Evolutionary conservation across 163 green algal species (phyloP).

Genomic region (Chlamydomonas reinhardtii): DNA sequence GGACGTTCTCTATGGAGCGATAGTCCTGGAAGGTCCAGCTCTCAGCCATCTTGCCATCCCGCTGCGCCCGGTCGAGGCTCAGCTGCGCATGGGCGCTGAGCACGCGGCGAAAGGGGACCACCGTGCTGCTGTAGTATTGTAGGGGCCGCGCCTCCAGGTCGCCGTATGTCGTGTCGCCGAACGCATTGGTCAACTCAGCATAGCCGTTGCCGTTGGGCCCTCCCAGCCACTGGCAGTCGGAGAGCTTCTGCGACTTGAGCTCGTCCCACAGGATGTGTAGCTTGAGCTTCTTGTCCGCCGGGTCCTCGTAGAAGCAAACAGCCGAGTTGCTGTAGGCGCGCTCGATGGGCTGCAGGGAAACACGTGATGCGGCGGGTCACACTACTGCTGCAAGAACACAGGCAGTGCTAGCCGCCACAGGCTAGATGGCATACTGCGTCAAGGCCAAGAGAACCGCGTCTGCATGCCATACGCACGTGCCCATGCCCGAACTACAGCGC

Average conservation of each 20-base stretch:
- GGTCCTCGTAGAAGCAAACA: conserved; percentile 1
- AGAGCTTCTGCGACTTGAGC: neutral
- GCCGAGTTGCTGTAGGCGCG: neutral
- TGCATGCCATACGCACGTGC: conserved; percentile 2
- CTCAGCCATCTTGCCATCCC: neutral
- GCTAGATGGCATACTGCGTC: neutral
- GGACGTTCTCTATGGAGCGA: neutral
- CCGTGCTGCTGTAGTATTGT: neutral
- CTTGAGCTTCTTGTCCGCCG: neutral
- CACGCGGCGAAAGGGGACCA: neutral
- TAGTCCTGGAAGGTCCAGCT: conserved; percentile 3
- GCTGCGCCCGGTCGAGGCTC: neutral
- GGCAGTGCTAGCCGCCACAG: neutral
- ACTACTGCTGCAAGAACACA: conserved; percentile 2
- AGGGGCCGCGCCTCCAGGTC: neutral
- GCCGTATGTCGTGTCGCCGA: neutral
- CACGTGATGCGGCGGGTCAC: neutral
- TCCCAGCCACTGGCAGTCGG: conserved; percentile 1
- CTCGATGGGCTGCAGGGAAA: neutral
- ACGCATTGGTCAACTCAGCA: neutral
- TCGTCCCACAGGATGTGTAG: neutral
- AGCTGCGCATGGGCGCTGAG: neutral
- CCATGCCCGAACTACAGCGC: neutral
- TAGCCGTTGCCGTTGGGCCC: neutral
- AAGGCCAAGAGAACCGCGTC: neutral